A percentile compares a stretch with the other conserved stretches of the same genome.
phyloP scores from a whole-genome alignment of 2,329 filamentous ascomycete species.

The Colletotrichum limetticola region DNA sequence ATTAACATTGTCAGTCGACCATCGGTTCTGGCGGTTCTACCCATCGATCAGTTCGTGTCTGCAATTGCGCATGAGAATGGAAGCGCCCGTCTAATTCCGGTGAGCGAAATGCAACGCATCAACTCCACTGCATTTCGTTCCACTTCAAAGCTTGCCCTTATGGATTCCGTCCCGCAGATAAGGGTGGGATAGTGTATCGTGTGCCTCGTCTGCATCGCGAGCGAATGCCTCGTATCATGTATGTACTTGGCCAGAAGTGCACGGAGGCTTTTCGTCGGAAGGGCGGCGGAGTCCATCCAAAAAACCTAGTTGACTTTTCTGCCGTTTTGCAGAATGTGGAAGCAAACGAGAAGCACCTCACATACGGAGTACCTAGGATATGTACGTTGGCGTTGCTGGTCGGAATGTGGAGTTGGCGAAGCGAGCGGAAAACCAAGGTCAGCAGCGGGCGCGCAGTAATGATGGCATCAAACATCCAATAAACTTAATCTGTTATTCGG shows the following conservation, averaged over 20 bases:
- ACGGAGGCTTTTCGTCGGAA: neutral
- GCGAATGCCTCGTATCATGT: neutral
- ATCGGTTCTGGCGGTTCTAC: neutral
- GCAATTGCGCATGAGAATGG: neutral
- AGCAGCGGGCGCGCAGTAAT: neutral
- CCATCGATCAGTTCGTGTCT: neutral
- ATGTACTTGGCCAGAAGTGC: neutral
- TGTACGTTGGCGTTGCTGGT: neutral
- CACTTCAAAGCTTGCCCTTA: conserved; percentile 15
- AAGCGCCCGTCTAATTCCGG: conserved; percentile 12
- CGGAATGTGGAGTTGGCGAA: neutral
- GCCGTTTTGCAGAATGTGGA: neutral
- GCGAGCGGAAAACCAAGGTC: neutral
- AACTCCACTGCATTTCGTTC: conserved; percentile 12
- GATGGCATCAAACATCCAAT: conserved; percentile 25
- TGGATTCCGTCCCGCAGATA: neutral
- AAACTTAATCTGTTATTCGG: conserved; percentile 20
- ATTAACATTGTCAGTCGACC: neutral
- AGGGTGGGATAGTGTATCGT: neutral
- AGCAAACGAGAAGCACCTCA: neutral
- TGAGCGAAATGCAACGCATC: neutral
- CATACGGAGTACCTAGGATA: no score
- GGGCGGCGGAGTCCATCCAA: neutral
- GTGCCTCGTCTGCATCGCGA: conserved; percentile 6
- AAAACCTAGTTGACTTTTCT: neutral